Conservation (phyloP, 495 filamentous ascomycete species). For the Penicillium crystallinum region DNA sequence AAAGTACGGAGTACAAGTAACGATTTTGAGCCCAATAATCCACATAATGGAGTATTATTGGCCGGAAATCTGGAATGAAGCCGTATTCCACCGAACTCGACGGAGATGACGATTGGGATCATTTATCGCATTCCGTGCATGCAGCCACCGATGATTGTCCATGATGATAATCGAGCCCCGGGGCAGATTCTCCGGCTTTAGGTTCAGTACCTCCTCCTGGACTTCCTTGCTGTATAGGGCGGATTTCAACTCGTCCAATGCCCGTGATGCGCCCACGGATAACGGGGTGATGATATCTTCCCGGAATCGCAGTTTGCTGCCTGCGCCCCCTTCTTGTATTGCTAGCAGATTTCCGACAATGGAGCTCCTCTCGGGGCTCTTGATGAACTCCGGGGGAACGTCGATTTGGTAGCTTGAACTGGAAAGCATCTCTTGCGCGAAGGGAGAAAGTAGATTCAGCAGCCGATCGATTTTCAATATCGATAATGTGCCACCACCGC, state of each 20-base stretch:
- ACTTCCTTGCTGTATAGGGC: neutral
- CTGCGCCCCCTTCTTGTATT: neutral
- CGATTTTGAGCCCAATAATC: too few relatives aligned
- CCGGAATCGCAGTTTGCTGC: conserved; percentile 23
- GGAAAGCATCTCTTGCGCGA: conserved; percentile 14
- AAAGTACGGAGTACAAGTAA: too few relatives aligned
- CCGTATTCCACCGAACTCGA: conserved; percentile 33
- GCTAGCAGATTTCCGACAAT: conserved; percentile 23
- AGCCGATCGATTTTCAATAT: conserved; percentile 24
- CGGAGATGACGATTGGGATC: conserved; percentile 34
- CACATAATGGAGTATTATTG: too few relatives aligned
- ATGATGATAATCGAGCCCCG: conserved; percentile 28
- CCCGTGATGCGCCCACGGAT: conserved; percentile 12
- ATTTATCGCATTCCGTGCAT: conserved; percentile 31
- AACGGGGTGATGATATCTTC: conserved; percentile 26
- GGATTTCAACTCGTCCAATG: conserved; percentile 24
- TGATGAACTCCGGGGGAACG: conserved; percentile 34
- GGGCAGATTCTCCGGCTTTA: conserved; percentile 21
- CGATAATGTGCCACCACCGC: conserved; percentile 34
- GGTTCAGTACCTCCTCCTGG: conserved; percentile 3
- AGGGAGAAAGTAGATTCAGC: conserved; percentile 14
- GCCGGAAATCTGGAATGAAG: neutral
- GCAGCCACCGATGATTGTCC: conserved; percentile 36
- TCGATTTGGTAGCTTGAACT: conserved; percentile 20
- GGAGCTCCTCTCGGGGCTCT: conserved; percentile 5